Base-by-base conservation (phyloP, 441 rosid species). In the Euphorbia schlechtendalii region DNA sequence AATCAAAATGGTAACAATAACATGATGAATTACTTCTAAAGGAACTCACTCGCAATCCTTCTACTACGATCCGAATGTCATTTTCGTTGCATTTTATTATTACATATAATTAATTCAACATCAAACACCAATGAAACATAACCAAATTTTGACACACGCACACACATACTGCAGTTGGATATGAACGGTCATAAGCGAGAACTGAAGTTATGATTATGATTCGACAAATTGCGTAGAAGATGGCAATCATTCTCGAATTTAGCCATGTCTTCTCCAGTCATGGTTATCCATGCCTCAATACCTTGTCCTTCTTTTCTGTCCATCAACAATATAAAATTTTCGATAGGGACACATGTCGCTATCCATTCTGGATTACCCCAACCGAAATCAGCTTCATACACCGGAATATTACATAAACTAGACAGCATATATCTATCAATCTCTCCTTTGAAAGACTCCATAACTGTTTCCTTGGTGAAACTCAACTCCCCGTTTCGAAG, bases 201-300 rank as follows among this genome's bases (percentile, higher is more conserved):
- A n/a, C n/a, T n/a, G n/a, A n/a, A n/a, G n/a, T n/a, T n/a, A n/a
- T n/a, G n/a, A n/a, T n/a, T n/a, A n/a, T n/a, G n/a, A n/a, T n/a
- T n/a, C n/a, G n/a, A n/a, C n/a, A n/a, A n/a, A n/a, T n/a, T n/a
- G n/a, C n/a, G n/a, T n/a, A n/a, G n/a, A n/a, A n/a, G n/a, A 48
- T 72, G 82, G 25, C 41, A 34, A 17, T 76, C 70, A 3, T 4
- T 28, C 48, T 71, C 62, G 11, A 82, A 53, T 36, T 53, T 8
- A 0, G 63, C 70, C 77, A 70, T 72, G 21, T 71, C 84, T 59
- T 64, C 69, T 52, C 73, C 74, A 0, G 32, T 61, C 27, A 80
- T 8, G 1, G 34, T 51, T 51, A 80, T 56, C 84, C 83, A 76
- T 14, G 70, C 86, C 59, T 82, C 94, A n/a, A 83, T 63, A 0